Evolutionary conservation across 1,284 basidiomycete genomes (phyloP).

Genomic region (Porogramme epimiltina): DNA sequence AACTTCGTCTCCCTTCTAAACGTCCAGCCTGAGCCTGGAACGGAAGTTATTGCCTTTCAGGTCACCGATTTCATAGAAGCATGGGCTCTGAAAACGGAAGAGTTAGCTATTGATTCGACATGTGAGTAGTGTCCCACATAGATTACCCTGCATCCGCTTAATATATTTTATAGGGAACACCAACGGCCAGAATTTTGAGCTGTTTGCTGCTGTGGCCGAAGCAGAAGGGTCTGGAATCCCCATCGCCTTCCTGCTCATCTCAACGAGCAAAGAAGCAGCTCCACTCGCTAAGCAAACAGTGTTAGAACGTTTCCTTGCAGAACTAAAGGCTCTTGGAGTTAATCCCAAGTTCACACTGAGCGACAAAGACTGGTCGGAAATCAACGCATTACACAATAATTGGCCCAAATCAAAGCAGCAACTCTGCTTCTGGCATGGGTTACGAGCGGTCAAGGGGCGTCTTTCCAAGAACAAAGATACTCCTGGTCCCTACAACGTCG

Average conservation of each 20-base stretch:
- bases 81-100: slow-evolving; percentile 6
- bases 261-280: slow-evolving; percentile 6
- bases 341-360: slow-evolving; percentile 16
- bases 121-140: slow-evolving; percentile 1
- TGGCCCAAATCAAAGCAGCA: slow-evolving; percentile 20
- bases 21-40: background rate
- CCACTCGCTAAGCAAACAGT: slow-evolving; percentile 9
- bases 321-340: slow-evolving; percentile 12
- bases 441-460: slow-evolving; percentile 18
- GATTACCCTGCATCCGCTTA: too few relatives aligned
- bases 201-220: slow-evolving; percentile 19
- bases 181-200: slow-evolving; percentile 17
- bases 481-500: slow-evolving; percentile 10
- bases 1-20: background rate
- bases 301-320: slow-evolving; percentile 6
- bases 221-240: slow-evolving; percentile 18
- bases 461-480: slow-evolving; percentile 11
- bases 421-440: slow-evolving; percentile 22
- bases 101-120: slow-evolving; percentile 21
- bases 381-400: slow-evolving; percentile 14
- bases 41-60: background rate
- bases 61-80: background rate
- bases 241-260: slow-evolving; percentile 15
- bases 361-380: slow-evolving; percentile 25
- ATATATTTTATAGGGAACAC: slow-evolving; percentile 6